A percentile compares a stretch with the other conserved stretches of the same genome.
These are phyloP conservation scores for Colletotrichum australisinense DNA, from an alignment of 2,329 filamentous ascomycete genomes.

Conservation along the genomic window DNA sequence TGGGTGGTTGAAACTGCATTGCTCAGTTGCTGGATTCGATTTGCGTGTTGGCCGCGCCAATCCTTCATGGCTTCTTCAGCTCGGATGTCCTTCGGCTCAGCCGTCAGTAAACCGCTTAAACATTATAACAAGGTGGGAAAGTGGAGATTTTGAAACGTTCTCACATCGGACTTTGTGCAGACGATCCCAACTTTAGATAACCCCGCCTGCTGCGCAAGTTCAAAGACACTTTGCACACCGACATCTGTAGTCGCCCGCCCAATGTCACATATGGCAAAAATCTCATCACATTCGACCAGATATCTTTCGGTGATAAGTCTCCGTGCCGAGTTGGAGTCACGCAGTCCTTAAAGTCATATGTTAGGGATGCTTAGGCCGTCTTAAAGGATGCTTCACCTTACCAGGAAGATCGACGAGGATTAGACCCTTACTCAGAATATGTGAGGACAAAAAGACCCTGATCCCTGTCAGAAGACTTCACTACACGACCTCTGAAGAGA, in stretches of 20 bases:
- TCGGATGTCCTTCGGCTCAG: slow-evolving; percentile 42
- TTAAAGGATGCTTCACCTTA: slow-evolving; percentile 37
- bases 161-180: slow-evolving; percentile 55
- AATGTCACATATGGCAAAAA: slow-evolving; percentile 57
- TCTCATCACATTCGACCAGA: slow-evolving; percentile 56
- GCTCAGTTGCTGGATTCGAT: slow-evolving; percentile 35
- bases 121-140: not conserved
- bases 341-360: slow-evolving; percentile 49
- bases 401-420: slow-evolving; percentile 61
- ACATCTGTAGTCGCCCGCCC: slow-evolving; percentile 54
- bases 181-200: slow-evolving; percentile 56
- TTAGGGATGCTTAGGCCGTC: not conserved
- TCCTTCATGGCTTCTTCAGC: slow-evolving; percentile 47
- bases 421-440: slow-evolving; percentile 60
- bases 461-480: slow-evolving; percentile 23
- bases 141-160: slow-evolving; percentile 2
- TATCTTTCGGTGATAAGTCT: slow-evolving; percentile 57
- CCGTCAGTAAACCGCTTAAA: too few relatives aligned
- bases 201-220: slow-evolving; percentile 49
- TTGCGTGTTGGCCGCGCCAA: slow-evolving; percentile 41
- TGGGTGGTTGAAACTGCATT: slow-evolving; percentile 28
- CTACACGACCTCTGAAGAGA: not conserved
- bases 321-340: slow-evolving; percentile 58
- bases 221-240: slow-evolving; percentile 53
- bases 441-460: slow-evolving; percentile 55